Evolutionary conservation across 176 grass and related monocot species (phyloP).

Genomic region (Alopecurus myosuroides): DNA sequence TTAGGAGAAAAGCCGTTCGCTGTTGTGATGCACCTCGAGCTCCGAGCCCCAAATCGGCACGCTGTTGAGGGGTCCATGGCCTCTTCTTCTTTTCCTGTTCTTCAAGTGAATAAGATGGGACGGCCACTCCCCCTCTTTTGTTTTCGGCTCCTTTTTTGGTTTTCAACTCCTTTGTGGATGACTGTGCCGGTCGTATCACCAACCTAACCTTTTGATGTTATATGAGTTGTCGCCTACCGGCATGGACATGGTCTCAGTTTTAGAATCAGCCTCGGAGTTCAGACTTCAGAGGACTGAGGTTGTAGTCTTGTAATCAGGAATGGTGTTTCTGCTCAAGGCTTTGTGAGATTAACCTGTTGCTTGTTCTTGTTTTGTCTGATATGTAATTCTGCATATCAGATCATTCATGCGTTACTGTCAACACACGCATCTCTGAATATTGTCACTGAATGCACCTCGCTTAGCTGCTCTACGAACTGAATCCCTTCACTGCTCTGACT

Average conservation of each 20-base stretch:
- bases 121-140: neutral
- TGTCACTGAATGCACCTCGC: neutral
- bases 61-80: conserved; percentile 13
- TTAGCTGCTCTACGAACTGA: neutral
- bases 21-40: conserved; percentile 22
- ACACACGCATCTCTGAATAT: neutral
- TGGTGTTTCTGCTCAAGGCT: neutral
- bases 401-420: neutral
- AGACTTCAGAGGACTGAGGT: neutral
- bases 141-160: conserved; percentile 15
- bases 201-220: conserved; percentile 25
- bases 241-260: conserved; percentile 24
- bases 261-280: conserved; percentile 1
- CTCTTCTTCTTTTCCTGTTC: conserved; percentile 13
- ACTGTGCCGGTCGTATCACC: conserved; percentile 23
- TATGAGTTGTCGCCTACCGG: conserved; percentile 21
- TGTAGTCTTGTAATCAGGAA: neutral
- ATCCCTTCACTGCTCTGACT: neutral
- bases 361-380: neutral
- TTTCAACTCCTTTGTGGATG: conserved; percentile 11
- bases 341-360: neutral
- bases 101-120: conserved; percentile 26
- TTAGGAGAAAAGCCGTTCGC: neutral
- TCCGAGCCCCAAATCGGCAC: conserved; percentile 23
- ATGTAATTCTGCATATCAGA: neutral